Conservation (phyloP, 345 rosid species). For the Melastoma malabathricum region DNA sequence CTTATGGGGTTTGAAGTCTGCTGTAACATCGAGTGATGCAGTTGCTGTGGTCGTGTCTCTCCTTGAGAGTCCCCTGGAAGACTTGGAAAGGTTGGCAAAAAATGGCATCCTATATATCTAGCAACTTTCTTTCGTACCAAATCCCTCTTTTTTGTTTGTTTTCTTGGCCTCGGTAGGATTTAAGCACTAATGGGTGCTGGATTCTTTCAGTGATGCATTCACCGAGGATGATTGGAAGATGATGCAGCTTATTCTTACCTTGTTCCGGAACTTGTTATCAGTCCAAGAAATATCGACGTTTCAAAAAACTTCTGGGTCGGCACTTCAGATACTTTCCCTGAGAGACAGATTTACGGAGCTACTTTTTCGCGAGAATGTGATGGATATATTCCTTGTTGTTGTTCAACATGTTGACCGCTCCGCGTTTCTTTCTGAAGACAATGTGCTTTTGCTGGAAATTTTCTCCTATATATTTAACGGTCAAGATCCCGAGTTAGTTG, state of each 20-base stretch:
- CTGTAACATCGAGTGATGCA: slow-evolving; percentile 48
- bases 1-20: slow-evolving; percentile 72
- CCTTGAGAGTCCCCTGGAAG: slow-evolving; percentile 69
- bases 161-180: neutral
- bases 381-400: slow-evolving; percentile 58
- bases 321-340: slow-evolving; percentile 45
- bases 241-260: slow-evolving; percentile 77
- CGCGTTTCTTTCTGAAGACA: slow-evolving; percentile 64
- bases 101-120: too few relatives aligned
- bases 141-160: too few relatives aligned
- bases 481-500: slow-evolving; percentile 62
- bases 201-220: slow-evolving; percentile 47
- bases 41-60: slow-evolving; percentile 63
- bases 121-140: too few relatives aligned
- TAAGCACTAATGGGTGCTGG: neutral
- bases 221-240: slow-evolving; percentile 95
- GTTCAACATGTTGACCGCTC: slow-evolving; percentile 53
- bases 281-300: slow-evolving; percentile 50
- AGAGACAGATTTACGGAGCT: slow-evolving; percentile 73
- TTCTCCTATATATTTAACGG: slow-evolving; percentile 60
- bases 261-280: slow-evolving; percentile 79
- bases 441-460: slow-evolving; percentile 63
- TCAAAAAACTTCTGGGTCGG: slow-evolving; percentile 66
- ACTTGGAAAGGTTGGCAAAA: slow-evolving; percentile 44
- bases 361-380: slow-evolving; percentile 61